Evolutionary conservation across 2,329 filamentous ascomycete genomes (phyloP).

Genomic region (Clonostachys sp.): DNA sequence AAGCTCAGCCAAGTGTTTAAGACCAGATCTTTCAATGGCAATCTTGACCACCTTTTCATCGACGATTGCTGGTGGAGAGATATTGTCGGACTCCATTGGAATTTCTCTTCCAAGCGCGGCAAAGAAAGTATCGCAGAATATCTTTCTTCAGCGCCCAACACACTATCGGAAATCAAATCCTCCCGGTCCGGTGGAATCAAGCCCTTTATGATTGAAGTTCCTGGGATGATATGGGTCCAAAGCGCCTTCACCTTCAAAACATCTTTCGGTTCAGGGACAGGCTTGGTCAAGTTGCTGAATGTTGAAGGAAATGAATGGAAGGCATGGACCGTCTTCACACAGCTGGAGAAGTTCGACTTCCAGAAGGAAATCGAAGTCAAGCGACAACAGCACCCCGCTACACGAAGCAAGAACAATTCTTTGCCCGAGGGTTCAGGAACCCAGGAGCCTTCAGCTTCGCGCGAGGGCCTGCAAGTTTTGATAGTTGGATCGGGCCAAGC

Average conservation of each 20-base stretch:
- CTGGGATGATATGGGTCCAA: constrained; percentile 1
- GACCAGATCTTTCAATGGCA: not conserved
- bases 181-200: not conserved
- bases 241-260: not conserved
- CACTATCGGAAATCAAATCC: not conserved
- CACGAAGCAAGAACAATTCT: too few relatives aligned
- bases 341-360: not conserved
- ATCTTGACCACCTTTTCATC: constrained; percentile 9
- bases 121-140: constrained; percentile 6
- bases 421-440: too few relatives aligned
- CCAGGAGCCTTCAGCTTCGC: too few relatives aligned
- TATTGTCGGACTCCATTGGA: constrained; percentile 15
- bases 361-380: not conserved
- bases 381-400: not conserved
- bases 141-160: not conserved
- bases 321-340: not conserved
- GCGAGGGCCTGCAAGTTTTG: not conserved
- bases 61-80: constrained; percentile 18
- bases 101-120: constrained; percentile 15
- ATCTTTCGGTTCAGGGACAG: not conserved
- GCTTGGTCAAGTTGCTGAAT: not conserved
- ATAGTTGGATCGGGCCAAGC: constrained; percentile 24
- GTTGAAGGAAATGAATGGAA: not conserved
- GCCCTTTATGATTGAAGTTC: not conserved
- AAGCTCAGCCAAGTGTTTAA: not conserved